Base-by-base conservation (phyloP, 176 grass and related monocot genomes). In the barley (Hordeum vulgare) region DNA sequence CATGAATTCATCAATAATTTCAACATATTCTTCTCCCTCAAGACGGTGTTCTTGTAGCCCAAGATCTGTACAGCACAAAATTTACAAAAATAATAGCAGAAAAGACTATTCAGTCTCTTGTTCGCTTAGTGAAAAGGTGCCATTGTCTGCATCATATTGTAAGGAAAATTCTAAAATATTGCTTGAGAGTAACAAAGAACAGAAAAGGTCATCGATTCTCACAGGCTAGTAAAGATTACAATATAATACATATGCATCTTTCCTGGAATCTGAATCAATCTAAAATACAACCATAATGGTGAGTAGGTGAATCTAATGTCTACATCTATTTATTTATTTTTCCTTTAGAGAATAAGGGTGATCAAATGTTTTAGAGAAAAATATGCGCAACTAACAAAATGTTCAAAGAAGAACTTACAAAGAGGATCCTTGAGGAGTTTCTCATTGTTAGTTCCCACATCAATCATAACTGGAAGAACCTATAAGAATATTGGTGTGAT, bases 401-500 rank as follows among this genome's bases (percentile, higher is more conserved):
- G 26, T 77, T 66, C 8, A 65, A 68, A 66, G n/a, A 89, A 82
- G 34, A 84, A 73, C 90, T 95, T 95, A 98, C 93, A 98, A 49
- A 95, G 89, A 82, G 96, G 96, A 64, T 98, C 96, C 68, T 88
- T 91, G 41, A 98, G 87, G 44, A 98, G 93, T 61, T 91, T 98
- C 59, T 98, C 93, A 72, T 95, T 95, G 86, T 95, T 98, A 18
- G 93, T 98, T 90, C 96, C 96, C 17, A 98, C 96, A 87, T 98
- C 96, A 84, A 98, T 94, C 96, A 98, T 98, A 85, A 98, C 80
- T n/a, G 96, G 93, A 94, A 98, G 96, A 83, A 98, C 96, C 96
- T 98, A 89, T 9, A 79, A 66, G 44, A 63, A 70, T 63, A 66
- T 78, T 70, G 80, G 72, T 6, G 65, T 10, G 14, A 79, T 84